These are phyloP conservation scores for Beauveria varroae DNA, from an alignment of 2,329 filamentous ascomycete species.

Conservation along the genomic window DNA sequence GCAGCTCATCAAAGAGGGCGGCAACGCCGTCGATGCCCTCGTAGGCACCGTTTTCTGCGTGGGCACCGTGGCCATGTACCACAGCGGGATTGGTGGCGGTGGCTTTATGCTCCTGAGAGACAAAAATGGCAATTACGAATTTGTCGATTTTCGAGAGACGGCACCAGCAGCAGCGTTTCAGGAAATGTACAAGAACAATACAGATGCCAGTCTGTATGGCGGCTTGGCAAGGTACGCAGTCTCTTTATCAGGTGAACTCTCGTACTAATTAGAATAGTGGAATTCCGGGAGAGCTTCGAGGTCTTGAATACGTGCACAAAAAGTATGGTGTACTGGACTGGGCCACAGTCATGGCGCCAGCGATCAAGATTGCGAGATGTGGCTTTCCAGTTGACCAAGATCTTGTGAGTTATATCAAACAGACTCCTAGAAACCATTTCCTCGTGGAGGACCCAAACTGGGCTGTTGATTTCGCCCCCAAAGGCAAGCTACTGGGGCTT, in stretches of 20 bases:
- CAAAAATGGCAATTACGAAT: constrained; percentile 62
- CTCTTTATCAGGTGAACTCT: no score
- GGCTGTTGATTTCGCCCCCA: constrained; percentile 78
- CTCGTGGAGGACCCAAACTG: constrained; percentile 64
- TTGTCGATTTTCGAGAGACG: constrained; percentile 78
- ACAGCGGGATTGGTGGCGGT: constrained; percentile 66
- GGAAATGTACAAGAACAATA: constrained; percentile 73
- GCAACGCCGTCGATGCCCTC: constrained; percentile 60
- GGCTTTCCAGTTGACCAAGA: constrained; percentile 69
- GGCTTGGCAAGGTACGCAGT: constrained; percentile 63
- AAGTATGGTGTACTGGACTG: constrained; percentile 58
- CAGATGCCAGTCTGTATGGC: constrained; percentile 54
- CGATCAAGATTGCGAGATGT: constrained; percentile 62
- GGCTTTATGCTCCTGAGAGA: constrained; percentile 70
- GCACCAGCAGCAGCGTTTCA: constrained; percentile 72
- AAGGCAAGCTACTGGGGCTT: constrained; percentile 55
- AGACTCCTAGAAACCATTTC: constrained; percentile 46
- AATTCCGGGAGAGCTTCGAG: constrained; percentile 64
- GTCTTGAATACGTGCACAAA: constrained; percentile 65
- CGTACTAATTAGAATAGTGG: constrained; percentile 32
- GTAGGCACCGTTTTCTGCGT: constrained; percentile 59
- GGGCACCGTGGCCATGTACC: constrained; percentile 57
- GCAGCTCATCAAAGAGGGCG: constrained; percentile 48
- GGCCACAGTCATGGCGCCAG: constrained; percentile 60
- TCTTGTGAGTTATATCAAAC: constrained; percentile 62